Base-by-base conservation (phyloP, 2,329 filamentous ascomycete genomes). In the Amylocarpus encephaloides region DNA sequence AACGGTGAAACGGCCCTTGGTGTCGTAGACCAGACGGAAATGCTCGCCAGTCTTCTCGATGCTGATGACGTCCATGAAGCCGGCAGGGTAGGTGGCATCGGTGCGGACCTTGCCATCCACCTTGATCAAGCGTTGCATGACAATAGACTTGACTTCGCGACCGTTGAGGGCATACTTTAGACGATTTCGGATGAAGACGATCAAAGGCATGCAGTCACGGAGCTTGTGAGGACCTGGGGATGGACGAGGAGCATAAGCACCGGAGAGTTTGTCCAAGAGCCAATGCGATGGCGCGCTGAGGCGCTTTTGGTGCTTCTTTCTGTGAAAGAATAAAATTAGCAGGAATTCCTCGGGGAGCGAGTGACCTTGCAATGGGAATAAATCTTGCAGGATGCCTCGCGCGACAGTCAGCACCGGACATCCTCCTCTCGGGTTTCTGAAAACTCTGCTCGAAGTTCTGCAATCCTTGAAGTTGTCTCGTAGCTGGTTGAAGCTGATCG, bases 11-110 rank as follows among this genome's bases (percentile, higher is more conserved):
- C 93, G 92, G 68, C 93, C 93, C 87, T 98, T 98, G 86, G 92
- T 98, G 76, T 98, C 93, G 85, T 97, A 98, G 83, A 98, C 80
- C 66, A 98, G 89, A 67, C 93, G 92, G 89, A 98, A 98, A 87
- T 95, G 88, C 86, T 98, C 93, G 85, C 91, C 91, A 55, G 93
- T 98, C 89, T 98, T 98, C 78, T 98, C 93, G 73, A 98, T 94
- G 70, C 81, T 80, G 80, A 98, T 96, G 72, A 98, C 93, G 73
- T 98, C 93, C 93, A 97, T 97, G 85, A 94, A 96, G 69, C 93
- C 93, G 64, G 93, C 80, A 67, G 93, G 93, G 86, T 88, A 98
- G 78, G 91, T 98, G 68, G 82, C 79, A 78, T 98, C 93, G 75
- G 93, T 98, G 79, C 93, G 92, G 78, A 98, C 90, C 83, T 98